A percentile compares a stretch with the other conserved stretches of the same genome.
phyloP scores from a whole-genome alignment of 2,329 filamentous ascomycete species.

The Iodosphaeria phyllophila region DNA sequence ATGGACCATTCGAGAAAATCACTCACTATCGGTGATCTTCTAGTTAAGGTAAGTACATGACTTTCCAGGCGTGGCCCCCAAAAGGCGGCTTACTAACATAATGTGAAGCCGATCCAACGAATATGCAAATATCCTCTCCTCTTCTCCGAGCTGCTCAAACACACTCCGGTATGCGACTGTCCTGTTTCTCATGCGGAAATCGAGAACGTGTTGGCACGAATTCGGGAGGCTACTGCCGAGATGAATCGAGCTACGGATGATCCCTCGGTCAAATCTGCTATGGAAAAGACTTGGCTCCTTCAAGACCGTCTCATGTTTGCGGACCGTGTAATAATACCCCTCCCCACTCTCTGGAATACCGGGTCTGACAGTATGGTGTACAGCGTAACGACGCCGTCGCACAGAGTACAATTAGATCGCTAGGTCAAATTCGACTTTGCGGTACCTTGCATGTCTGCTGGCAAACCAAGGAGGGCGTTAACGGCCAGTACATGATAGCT shows the following conservation, averaged over 20 bases:
- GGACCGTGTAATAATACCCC: conserved; percentile 35
- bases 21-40: conserved; percentile 64
- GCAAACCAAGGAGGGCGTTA: conserved; percentile 47
- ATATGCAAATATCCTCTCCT: conserved; percentile 82
- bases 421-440: conserved; percentile 67
- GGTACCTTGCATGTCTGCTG: conserved; percentile 73
- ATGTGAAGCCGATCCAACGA: conserved; percentile 70
- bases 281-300: conserved; percentile 71
- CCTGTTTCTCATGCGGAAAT: conserved; percentile 68
- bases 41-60: conserved; percentile 54
- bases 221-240: conserved; percentile 57
- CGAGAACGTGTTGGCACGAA: conserved; percentile 48
- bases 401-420: conserved; percentile 51
- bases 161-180: conserved; percentile 71
- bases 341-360: not conserved
- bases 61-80: not conserved
- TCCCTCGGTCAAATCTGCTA: conserved; percentile 43
- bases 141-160: conserved; percentile 65
- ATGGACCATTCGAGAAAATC: conserved; percentile 51
- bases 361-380: not conserved
- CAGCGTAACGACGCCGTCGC: conserved; percentile 6
- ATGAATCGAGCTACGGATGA: conserved; percentile 79
- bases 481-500: conserved; percentile 70
- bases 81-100: conserved; percentile 3
- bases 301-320: conserved; percentile 66